A percentile compares a stretch with the other conserved stretches of the same genome.
These are phyloP conservation scores for Ogataea nitratoaversa DNA, from an alignment of 805 yeast genomes.

Conservation along the genomic window DNA sequence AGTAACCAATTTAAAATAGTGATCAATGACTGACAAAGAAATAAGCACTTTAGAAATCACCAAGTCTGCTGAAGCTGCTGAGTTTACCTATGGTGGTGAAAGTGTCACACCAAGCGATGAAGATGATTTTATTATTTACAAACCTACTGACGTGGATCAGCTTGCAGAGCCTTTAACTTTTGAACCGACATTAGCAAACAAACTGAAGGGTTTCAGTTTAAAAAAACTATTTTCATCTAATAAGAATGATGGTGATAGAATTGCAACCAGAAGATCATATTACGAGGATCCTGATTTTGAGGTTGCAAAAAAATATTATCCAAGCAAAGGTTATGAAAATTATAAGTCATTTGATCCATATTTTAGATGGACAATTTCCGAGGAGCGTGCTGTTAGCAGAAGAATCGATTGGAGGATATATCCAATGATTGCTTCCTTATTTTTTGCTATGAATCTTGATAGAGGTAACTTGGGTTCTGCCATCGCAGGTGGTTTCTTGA, in stretches of 20 bases:
- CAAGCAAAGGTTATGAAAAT: constrained; percentile 13
- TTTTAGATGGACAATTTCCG: constrained; percentile 13
- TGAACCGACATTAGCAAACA: constrained; percentile 5
- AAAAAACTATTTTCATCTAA: too few relatives aligned
- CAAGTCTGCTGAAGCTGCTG: too few relatives aligned
- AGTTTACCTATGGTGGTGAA: not conserved
- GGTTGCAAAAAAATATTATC: constrained; percentile 9
- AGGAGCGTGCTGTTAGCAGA: constrained; percentile 11
- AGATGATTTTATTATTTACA: constrained; percentile 5
- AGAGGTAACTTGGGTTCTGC: constrained; percentile 53
- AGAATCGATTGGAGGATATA: constrained; percentile 12
- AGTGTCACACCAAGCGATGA: not conserved
- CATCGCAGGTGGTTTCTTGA: constrained; percentile 47
- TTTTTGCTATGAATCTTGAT: constrained; percentile 51
- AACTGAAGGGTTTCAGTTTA: too few relatives aligned
- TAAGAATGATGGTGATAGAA: constrained; percentile 6
- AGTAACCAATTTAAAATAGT: too few relatives aligned
- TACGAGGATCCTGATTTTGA: constrained; percentile 14
- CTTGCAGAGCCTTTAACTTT: constrained; percentile 7
- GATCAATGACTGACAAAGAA: too few relatives aligned
- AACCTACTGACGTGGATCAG: constrained; percentile 9
- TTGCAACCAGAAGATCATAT: constrained; percentile 13
- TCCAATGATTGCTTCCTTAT: constrained; percentile 34
- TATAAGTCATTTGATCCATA: constrained; percentile 12
- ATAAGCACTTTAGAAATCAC: too few relatives aligned